Evolutionary conservation across 1,284 basidiomycete genomes (phyloP).

Genomic region (Psilocybe mexicana): DNA sequence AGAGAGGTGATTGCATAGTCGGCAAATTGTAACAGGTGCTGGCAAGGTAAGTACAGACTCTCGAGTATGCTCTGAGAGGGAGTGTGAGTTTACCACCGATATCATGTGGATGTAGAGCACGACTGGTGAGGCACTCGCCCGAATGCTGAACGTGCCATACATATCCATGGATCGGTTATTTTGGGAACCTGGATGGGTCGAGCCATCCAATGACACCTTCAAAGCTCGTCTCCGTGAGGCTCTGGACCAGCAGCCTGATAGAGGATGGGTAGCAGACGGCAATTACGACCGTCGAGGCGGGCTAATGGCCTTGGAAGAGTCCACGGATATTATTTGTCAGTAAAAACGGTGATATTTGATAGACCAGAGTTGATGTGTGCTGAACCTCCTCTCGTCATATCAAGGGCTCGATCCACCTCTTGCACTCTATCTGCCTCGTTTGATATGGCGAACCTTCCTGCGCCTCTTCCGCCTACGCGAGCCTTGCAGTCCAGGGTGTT

Average conservation of each 20-base stretch:
- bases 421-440: conserved; percentile 54
- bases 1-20: neutral
- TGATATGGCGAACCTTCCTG: conserved; percentile 50
- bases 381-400: neutral
- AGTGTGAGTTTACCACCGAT: neutral
- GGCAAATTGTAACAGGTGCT: conserved; percentile 30
- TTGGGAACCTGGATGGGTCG: conserved; percentile 52
- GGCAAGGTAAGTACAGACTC: conserved; percentile 41
- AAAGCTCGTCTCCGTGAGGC: conserved; percentile 31
- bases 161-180: conserved; percentile 46
- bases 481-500: conserved; percentile 56
- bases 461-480: conserved; percentile 42
- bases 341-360: neutral
- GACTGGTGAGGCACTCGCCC: conserved; percentile 44
- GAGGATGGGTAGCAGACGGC: conserved; percentile 58
- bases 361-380: neutral
- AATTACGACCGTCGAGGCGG: conserved; percentile 35
- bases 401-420: conserved; percentile 69
- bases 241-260: conserved; percentile 26
- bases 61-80: neutral
- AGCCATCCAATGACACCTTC: conserved; percentile 39
- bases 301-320: conserved; percentile 35
- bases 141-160: conserved; percentile 44
- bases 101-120: conserved; percentile 42
- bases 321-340: conserved; percentile 65